Evolutionary conservation across 768 basidiomycete genomes (phyloP), one percentile per base, ranked within the genome.

Genomic region (Lactarius vividus): DNA sequence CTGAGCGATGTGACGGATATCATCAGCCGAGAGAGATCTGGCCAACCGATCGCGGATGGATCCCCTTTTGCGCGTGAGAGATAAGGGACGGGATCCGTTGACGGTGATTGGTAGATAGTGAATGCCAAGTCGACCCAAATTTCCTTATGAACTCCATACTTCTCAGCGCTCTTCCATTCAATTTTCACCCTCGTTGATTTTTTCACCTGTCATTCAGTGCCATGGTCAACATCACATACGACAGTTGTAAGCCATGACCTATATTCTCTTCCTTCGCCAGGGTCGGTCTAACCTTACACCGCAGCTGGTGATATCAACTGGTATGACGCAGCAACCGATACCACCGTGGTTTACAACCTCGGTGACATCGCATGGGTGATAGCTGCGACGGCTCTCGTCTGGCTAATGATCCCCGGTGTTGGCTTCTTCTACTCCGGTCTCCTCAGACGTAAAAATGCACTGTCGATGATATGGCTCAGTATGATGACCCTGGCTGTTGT

Each of bases 341-440:
- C 9, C 1, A 70, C 74, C 8, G 72, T 71, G 26, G 76, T 81
- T 37, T 86, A 84, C 78, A 82, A 84, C 73, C 78, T 86, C 54
- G 88, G 88, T 64, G 85, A 89, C 74, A 85, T 88, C 56, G 83
- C 87, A 7, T 89, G 87, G 88, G 79, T 86, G 49, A 78, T 95
- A 61, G 76, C 84, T 4, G 85, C 86, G 31, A 94, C 85, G 20
- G 94, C 92, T 31, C 81, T 94, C 67, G 92, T 94, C 40, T 94
- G 81, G 82, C 71, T 84, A 74, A 84, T 84, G 83, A 83, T 84
- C 71, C 82, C 81, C 11, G 82, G 82, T 57, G 87, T 95, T 56
- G 91, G 92, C 55, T 91, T 85, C 77, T 93, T 92, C 79, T 97
- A 96, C 76, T 91, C 93, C 16, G 96, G 93, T 69, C 84, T 99